phyloP scores from a whole-genome alignment of 495 filamentous ascomycete species.

The Peziza echinospora region DNA sequence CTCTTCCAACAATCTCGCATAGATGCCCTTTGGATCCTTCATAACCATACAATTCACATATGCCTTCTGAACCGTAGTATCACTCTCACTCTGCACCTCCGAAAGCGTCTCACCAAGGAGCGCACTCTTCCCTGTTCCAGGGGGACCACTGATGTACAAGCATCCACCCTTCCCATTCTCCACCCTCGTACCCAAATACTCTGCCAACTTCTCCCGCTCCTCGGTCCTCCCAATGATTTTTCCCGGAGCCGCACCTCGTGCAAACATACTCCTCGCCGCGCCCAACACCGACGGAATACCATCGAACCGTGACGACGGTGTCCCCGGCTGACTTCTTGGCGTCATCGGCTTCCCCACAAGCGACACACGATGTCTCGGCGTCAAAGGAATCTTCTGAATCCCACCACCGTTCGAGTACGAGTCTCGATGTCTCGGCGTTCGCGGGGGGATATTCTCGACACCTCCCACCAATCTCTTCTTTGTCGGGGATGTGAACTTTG shows the following conservation, averaged over 20 bases:
- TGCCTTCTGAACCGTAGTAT: slow-evolving; percentile 34
- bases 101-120: slow-evolving; percentile 60
- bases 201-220: slow-evolving; percentile 46
- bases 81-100: slow-evolving; percentile 27
- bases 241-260: slow-evolving; percentile 50
- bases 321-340: slow-evolving; percentile 33
- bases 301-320: slow-evolving; percentile 22
- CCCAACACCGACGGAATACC: slow-evolving; percentile 46
- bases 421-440: slow-evolving; percentile 44
- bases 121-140: slow-evolving; percentile 91
- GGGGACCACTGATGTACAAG: slow-evolving; percentile 85
- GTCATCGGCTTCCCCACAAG: slow-evolving; percentile 42
- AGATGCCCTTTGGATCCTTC: slow-evolving; percentile 62
- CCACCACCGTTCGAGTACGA: no score
- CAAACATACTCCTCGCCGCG: slow-evolving; percentile 67
- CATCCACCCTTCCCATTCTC: slow-evolving; percentile 47
- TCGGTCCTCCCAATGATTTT: slow-evolving; percentile 63
- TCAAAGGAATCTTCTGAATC: slow-evolving; percentile 38
- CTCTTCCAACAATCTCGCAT: slow-evolving; percentile 46
- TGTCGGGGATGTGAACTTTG: no score
- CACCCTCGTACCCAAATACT: slow-evolving; percentile 46
- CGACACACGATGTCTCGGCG: slow-evolving; percentile 46
- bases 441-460: neutral
- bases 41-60: slow-evolving; percentile 96
- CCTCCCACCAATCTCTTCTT: no score